phyloP scores from a whole-genome alignment of 2,329 filamentous ascomycete species.

The Penicillium paneum region DNA sequence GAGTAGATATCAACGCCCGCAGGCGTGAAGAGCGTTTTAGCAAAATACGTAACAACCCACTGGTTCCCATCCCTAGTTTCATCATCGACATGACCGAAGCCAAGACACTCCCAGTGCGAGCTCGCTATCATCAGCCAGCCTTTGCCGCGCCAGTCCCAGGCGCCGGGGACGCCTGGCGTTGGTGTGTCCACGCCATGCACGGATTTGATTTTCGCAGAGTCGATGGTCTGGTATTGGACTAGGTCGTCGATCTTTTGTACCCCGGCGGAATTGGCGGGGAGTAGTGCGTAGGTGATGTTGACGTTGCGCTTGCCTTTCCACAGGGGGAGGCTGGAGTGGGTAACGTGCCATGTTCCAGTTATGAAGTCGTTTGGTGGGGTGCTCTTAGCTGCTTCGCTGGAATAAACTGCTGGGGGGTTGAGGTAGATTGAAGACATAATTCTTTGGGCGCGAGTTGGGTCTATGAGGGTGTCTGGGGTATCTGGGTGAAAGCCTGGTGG shows the following conservation, averaged over 20 bases:
- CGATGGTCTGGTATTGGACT: constrained; percentile 16
- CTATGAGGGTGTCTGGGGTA: neutral
- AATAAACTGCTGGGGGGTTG: neutral
- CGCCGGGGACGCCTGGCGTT: constrained; percentile 28
- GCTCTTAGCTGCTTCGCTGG: neutral
- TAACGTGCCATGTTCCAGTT: constrained; percentile 24
- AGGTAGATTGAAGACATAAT: neutral
- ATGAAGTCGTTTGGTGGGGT: constrained; percentile 16
- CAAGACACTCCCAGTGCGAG: constrained; percentile 67
- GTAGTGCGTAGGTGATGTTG: constrained; percentile 20
- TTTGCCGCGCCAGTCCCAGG: constrained; percentile 75
- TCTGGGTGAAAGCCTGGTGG: neutral
- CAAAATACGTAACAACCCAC: constrained; percentile 83
- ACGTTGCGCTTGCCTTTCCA: constrained; percentile 26
- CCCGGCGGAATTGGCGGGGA: constrained; percentile 5
- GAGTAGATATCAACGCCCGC: constrained; percentile 79
- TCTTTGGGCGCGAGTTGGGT: neutral
- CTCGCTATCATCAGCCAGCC: constrained; percentile 69
- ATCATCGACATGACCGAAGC: constrained; percentile 25
- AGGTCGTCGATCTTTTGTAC: constrained; percentile 18
- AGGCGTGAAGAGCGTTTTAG: constrained; percentile 76
- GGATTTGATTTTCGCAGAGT: constrained; percentile 16
- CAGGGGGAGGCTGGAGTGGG: constrained; percentile 21
- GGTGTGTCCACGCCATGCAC: constrained; percentile 20
- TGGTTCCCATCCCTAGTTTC: too few relatives aligned